phyloP scores from a whole-genome alignment of 176 grass and related monocot genomes.

The Chloris gayana region DNA sequence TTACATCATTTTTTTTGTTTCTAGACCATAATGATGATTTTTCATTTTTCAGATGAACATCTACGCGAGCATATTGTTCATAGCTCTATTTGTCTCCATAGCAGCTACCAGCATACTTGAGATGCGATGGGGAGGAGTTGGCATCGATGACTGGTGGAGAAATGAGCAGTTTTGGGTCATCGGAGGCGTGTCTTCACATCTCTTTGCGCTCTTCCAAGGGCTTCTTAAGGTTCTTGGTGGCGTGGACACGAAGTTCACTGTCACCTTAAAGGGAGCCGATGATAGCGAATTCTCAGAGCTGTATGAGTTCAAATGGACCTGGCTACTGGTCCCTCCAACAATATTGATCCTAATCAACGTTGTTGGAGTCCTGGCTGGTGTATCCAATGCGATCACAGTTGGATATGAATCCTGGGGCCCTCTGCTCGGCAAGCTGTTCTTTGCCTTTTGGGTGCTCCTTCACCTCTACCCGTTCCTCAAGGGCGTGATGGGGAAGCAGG shows the following conservation, averaged over 20 bases:
- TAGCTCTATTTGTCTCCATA: constrained; percentile 44
- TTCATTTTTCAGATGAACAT: constrained; percentile 25
- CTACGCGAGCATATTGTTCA: constrained; percentile 43
- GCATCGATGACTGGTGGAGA: constrained; percentile 40
- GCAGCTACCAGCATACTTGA: constrained; percentile 43
- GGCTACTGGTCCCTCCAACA: constrained; percentile 29
- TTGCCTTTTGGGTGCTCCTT: constrained; percentile 39
- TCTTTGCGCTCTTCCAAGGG: constrained; percentile 30
- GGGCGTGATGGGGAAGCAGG: constrained; percentile 34
- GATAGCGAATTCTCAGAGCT: constrained; percentile 17
- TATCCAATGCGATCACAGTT: constrained; percentile 30
- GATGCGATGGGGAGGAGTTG: constrained; percentile 38
- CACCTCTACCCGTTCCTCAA: constrained; percentile 44
- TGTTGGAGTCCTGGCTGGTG: constrained; percentile 14
- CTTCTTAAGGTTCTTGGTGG: constrained; percentile 43
- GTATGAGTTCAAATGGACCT: constrained; percentile 38
- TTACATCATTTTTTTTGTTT: not conserved
- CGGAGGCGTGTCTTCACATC: constrained; percentile 28
- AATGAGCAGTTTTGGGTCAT: constrained; percentile 44
- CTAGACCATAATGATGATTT: constrained; percentile 17
- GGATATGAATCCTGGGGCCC: constrained; percentile 37
- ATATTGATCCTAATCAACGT: constrained; percentile 26
- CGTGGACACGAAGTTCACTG: constrained; percentile 30
- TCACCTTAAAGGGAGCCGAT: constrained; percentile 25
- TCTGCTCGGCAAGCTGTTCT: constrained; percentile 39